phyloP scores from a whole-genome alignment of 73 alveolate genomes.

The Stentor roeselii region DNA sequence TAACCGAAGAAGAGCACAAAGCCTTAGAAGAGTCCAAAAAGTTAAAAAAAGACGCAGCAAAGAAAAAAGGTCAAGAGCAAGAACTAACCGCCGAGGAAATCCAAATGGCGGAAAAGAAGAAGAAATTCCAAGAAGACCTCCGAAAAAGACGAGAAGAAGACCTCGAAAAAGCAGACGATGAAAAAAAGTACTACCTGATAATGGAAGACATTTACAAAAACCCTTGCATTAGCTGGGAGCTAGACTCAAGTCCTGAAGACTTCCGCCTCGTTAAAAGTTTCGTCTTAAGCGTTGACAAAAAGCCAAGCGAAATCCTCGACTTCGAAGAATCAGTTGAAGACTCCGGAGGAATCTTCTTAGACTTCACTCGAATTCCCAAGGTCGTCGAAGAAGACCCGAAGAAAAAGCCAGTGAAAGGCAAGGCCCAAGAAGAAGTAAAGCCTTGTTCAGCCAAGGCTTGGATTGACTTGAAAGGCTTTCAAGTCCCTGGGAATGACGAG shows the following conservation, averaged over 20 bases:
- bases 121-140: slow-evolving; percentile 38
- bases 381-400: slow-evolving; percentile 57
- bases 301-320: slow-evolving; percentile 32
- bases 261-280: not conserved
- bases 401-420: slow-evolving; percentile 42
- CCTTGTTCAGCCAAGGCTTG: slow-evolving; percentile 48
- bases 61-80: slow-evolving; percentile 46
- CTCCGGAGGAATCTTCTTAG: slow-evolving; percentile 27
- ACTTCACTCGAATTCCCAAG: slow-evolving; percentile 45
- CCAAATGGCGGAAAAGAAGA: not conserved
- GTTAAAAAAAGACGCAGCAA: slow-evolving; percentile 35
- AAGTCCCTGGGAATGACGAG: slow-evolving; percentile 3
- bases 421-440: slow-evolving; percentile 47
- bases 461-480: slow-evolving; percentile 36
- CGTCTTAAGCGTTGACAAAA: not conserved
- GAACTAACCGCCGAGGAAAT: slow-evolving; percentile 58
- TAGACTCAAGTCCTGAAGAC: slow-evolving; percentile 8
- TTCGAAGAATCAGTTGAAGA: slow-evolving; percentile 43
- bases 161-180: slow-evolving; percentile 1
- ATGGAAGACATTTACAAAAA: slow-evolving; percentile 48
- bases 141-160: slow-evolving; percentile 32
- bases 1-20: slow-evolving; percentile 60
- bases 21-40: slow-evolving; percentile 52
- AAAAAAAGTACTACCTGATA: slow-evolving; percentile 34
- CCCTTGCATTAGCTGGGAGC: slow-evolving; percentile 24